Evolutionary conservation across 2,329 filamentous ascomycete genomes (phyloP), one percentile per base, ranked within the genome.

Genomic region (Clarireedia monteithiana): DNA sequence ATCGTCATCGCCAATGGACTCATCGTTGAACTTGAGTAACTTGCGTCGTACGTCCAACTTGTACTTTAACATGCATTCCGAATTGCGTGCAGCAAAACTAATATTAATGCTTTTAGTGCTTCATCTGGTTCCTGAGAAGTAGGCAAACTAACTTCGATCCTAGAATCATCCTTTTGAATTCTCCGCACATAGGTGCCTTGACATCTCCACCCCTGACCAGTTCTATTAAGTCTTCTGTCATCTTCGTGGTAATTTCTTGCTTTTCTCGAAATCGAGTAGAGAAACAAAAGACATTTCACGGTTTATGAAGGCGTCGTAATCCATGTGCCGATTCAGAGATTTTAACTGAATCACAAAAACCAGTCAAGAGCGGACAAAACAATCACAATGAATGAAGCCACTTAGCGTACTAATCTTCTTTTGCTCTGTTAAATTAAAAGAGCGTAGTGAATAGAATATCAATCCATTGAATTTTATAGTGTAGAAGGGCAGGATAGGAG

Each of bases 141-240:
- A 20, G 27, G 23, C 20, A 45, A 40, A 34, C 49, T 14, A 51
- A 65, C 63, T 56, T 46, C 55, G 63, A 60, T 23, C 63, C 63
- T n/a, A 60, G 62, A 23, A 65, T 59, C 62, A 65, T 66, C 34
- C 61, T 62, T 30, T 58, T 58, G 47, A 58, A 64, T 48, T 64
- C 63, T 12, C 62, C 55, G 30, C 53, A 56, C 48, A 50, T 51
- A 15, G 53, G 53, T 23, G 17, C 27, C 27, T 36, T 4, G 39
- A 56, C 14, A 15, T 52, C 53, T 46, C 30, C 39, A 38, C 71
- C 71, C 60, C 71, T 76, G n/a, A 79, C 77, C 15, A 52, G 24
- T 23, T 27, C 17, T 27, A 55, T 48, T 23, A 57, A 20, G 6
- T 53, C 36, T 46, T 50, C 20, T 23, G 51, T 56, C n/a, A 51